Base-by-base conservation (phyloP, 208 protist species). In the Leishmania aethiopica region DNA sequence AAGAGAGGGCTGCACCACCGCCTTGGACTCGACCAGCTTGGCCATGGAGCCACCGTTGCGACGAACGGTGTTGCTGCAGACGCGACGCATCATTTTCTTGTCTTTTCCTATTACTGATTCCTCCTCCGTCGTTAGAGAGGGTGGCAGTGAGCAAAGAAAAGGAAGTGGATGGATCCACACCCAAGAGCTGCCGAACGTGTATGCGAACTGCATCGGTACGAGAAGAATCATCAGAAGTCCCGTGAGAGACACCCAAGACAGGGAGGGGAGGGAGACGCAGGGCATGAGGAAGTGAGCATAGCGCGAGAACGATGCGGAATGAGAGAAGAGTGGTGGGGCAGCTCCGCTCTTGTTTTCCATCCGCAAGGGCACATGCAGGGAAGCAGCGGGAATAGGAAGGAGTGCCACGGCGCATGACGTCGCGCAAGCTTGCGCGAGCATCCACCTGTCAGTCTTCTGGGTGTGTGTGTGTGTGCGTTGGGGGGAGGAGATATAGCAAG, bases 41-140 rank as follows among this genome's bases (percentile, higher is more conserved):
- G 87, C 84, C 83, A 88, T 85, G 73, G 78, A 70, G 49, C 82
- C 83, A 73, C 76, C 84, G 85, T 84, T 83, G 77, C 82, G 82
- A 69, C 87, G 88, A 45, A 87, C 77, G 78, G 83, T 79, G 66
- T 77, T 83, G 78, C 80, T 79, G 73, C 82, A 80, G 80, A 88
- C 78, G 59, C 89, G 84, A 77, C 89, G 86, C 83, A 92, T 81
- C 89, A 92, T 86, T 59, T 77, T 83, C 82, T 45, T 19, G 40
- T 77, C 8, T 49, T 49, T 75, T 55, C 15, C 51, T 55, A 22
- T 55, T 17, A 55, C 51, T 55, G 51, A 79, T 62, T 81, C 6
- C 53, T 67, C 13, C 11, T 73, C n/a, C 66, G 35, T 35, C 35
- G 49, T 75, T 77, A 86, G 57, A 51, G 70, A 77, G 66, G 49